Base-by-base conservation (phyloP, 768 basidiomycete genomes). In the Russula brevipes region DNA sequence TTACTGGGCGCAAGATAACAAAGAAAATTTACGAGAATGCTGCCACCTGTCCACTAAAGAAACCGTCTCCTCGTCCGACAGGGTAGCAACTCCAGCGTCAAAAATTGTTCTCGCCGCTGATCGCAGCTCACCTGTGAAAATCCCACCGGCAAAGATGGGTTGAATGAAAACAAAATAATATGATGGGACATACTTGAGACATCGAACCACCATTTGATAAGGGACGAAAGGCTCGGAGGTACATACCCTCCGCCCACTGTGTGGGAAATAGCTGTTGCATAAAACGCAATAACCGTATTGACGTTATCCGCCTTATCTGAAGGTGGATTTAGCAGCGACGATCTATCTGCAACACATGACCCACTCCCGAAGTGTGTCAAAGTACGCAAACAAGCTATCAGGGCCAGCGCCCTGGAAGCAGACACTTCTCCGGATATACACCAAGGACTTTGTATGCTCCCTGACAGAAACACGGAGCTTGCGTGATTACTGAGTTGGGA, bases 181-280 rank as follows among this genome's bases (percentile, higher is more conserved):
- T 39, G 19, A 16, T 56, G 47, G 0, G 3, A 68, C 83, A 60
- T 71, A 95, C 93, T 79, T 2, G 85, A 85, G 8, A 84, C 77
- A 69, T 88, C 84, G 39, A 94, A 83, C 87, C 94, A 96, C 68
- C 81, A 81, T 17, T 76, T 77, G 8, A 88, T 91, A 49, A 97
- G 79, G 68, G 82, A 86, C 2, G 85, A 80, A 5, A 97, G 77
- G 64, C 85, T 87, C 0, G 95, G 89, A 5, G 83, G 72, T 57
- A 83, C 78, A 69, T 86, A 95, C 2, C 72, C 70, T 0, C 76
- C 69, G 1, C 91, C 91, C 12, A 91, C 80, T 8, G 76, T 76
- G 17, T 81, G 76, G 1, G 82, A 79, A 35, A 98, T 76, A 2
- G 89, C 86, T 0, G 87, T 82, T 0, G 87, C 81, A 72, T 94